Conservation (phyloP, 202 grass and related monocot genomes). For the Setaria viridis region DNA sequence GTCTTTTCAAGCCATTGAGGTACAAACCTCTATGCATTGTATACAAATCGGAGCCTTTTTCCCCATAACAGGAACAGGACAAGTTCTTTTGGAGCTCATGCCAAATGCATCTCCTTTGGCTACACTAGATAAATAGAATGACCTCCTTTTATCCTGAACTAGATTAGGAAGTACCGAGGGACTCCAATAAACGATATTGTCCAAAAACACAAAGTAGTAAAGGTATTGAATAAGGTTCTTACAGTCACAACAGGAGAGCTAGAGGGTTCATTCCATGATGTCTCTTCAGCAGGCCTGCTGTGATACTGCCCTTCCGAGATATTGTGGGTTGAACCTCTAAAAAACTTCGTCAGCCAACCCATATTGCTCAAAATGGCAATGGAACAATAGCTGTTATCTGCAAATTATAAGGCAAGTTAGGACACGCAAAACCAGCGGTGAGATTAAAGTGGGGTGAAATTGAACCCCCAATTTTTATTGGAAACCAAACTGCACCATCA, state of each 20-base stretch:
- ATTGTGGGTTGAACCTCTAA: slow-evolving; percentile 92
- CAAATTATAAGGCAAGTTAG: slow-evolving; percentile 33
- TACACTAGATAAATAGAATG: slow-evolving; percentile 34
- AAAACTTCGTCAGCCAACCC: slow-evolving; percentile 96
- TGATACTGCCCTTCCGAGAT: slow-evolving; percentile 70
- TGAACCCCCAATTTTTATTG: background rate
- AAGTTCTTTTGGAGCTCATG: background rate
- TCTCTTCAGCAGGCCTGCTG: slow-evolving; percentile 51
- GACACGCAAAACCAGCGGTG: background rate
- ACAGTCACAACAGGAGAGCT: slow-evolving; percentile 48
- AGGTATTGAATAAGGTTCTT: slow-evolving; percentile 27
- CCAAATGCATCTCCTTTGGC: slow-evolving; percentile 2
- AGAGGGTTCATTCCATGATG: slow-evolving; percentile 59
- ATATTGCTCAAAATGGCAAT: slow-evolving; percentile 47
- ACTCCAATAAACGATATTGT: background rate
- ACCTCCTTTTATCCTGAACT: background rate
- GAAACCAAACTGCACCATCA: slow-evolving; percentile 8
- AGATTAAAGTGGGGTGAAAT: background rate
- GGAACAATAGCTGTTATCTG: slow-evolving; percentile 40
- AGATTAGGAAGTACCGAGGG: background rate
- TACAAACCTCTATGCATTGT: slow-evolving; percentile 3
- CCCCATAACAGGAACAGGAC: background rate
- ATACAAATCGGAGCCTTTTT: background rate
- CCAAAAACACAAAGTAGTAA: slow-evolving; percentile 21
- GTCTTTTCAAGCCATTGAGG: slow-evolving; percentile 1